These are phyloP conservation scores for Rhamnella rubrinervis DNA, from an alignment of 331 rosid species.

Conservation along the genomic window DNA sequence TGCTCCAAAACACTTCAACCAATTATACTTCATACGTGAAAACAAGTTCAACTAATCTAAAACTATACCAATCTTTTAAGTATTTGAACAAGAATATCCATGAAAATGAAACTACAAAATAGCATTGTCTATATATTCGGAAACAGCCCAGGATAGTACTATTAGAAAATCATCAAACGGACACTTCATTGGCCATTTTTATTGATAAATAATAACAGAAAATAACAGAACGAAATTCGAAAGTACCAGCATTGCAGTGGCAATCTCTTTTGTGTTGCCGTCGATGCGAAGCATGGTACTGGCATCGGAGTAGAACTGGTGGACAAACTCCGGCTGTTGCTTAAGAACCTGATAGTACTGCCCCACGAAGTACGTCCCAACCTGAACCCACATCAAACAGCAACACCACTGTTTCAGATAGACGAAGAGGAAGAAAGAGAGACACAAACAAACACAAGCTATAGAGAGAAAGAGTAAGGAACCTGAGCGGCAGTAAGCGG, in stretches of 20 bases:
- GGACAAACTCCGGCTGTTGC: constrained; percentile 79
- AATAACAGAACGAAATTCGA: no score
- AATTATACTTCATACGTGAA: no score
- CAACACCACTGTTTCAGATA: constrained; percentile 1
- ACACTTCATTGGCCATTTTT: no score
- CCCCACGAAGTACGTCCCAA: constrained; percentile 94
- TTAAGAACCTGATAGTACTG: constrained; percentile 96
- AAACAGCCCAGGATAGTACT: no score
- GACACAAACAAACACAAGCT: not conserved
- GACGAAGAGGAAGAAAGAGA: not conserved
- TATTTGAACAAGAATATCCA: no score
- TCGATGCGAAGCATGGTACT: constrained; percentile 90
- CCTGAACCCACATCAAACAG: constrained; percentile 42
- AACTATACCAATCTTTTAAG: no score
- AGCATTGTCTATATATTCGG: no score
- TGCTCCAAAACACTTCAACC: no score
- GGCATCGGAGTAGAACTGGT: constrained; percentile 90
- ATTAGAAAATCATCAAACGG: no score
- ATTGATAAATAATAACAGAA: not conserved
- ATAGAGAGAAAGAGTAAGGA: constrained; percentile 1
- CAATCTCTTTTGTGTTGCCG: constrained; percentile 66
- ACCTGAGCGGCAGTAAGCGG: constrained; percentile 92
- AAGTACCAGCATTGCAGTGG: constrained; percentile 78
- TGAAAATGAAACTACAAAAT: no score
- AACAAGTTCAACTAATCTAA: no score